Evolutionary conservation across 495 filamentous ascomycete species (phyloP), one percentile per base, ranked within the genome.

Genomic region (Talaromyces thailandensis): DNA sequence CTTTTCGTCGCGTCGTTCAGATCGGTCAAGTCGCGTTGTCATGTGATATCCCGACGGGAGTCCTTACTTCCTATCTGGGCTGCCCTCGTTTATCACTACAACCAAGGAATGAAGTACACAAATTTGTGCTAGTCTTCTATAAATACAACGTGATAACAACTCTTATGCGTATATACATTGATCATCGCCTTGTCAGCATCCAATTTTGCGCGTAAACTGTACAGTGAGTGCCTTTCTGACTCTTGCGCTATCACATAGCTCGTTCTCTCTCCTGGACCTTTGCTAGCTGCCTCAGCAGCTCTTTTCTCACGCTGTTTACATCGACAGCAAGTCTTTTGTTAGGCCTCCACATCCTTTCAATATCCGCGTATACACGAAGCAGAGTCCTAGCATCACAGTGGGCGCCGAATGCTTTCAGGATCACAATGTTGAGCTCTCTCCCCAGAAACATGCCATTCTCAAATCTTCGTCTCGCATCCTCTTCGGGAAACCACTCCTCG

Each of bases 391-490:
- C 69, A 2, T 70, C 70, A 59, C 68, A 75, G 60, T 75, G 77
- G 32, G 70, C 61, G 37, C 77, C 76, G 62, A 80, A 80, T 2
- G 76, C 77, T 43, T 73, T 73, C 16, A 80, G 65, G 29, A 80
- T 76, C 28, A 66, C 62, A 35, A 73, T 68, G 48, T 75, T 73
- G 68, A 79, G 76, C 29, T 70, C 68, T 18, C 75, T 75, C 43
- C 77, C 75, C 3, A 80, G 60, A 43, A 80, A 79, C 24, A 79
- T 69, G 6, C 74, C 76, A 61, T 80, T 79, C 26, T 77, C 72
- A 3, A 80, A 61, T n/a, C 67, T 70, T 25, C 58, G 64, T 25
- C 73, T 67, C 8, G 70, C 45, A 1, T 65, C 58, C 24, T 69
- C 62, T 6, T 61, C 59, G n/a, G 25, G 25, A 61, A 29, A 31